Conservation (phyloP, 1,284 basidiomycete species). For the Malassezia arunalokei region DNA sequence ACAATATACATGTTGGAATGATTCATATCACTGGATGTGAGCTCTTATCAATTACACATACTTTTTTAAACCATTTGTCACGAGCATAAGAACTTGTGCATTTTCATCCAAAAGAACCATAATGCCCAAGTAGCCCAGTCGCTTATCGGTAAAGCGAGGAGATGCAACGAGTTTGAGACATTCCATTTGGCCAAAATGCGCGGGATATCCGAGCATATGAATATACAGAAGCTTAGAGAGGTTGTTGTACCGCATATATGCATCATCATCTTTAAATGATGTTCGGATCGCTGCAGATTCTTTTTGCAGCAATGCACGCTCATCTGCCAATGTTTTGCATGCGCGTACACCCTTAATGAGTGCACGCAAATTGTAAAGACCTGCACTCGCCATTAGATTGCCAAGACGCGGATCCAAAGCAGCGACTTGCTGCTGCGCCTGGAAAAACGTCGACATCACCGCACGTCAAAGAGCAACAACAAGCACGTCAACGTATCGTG, state of each 20-base stretch:
- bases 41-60: conserved; percentile 48
- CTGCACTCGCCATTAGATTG: conserved; percentile 42
- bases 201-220: conserved; percentile 98
- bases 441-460: conserved; percentile 44
- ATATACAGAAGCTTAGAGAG: conserved; percentile 98
- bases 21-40: conserved; percentile 79
- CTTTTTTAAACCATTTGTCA: conserved; percentile 98
- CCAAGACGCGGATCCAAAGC: conserved; percentile 44
- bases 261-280: conserved; percentile 81
- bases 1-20: conserved; percentile 99
- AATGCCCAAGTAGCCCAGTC: conserved; percentile 90
- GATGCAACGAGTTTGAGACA: conserved; percentile 98
- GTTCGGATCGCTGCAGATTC: conserved; percentile 95
- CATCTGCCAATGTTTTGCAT: conserved; percentile 87
- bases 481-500: not conserved
- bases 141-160: conserved; percentile 89
- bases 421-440: conserved; percentile 46
- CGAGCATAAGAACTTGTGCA: conserved; percentile 90
- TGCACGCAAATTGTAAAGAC: conserved; percentile 47
- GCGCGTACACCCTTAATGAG: conserved; percentile 48
- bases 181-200: conserved; percentile 99
- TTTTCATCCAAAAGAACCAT: conserved; percentile 97
- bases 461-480: not conserved
- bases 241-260: conserved; percentile 79
- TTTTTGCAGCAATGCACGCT: conserved; percentile 91